These are phyloP conservation scores for Penicillium sp. DNA, from an alignment of 2,329 filamentous ascomycete species.

Conservation along the genomic window DNA sequence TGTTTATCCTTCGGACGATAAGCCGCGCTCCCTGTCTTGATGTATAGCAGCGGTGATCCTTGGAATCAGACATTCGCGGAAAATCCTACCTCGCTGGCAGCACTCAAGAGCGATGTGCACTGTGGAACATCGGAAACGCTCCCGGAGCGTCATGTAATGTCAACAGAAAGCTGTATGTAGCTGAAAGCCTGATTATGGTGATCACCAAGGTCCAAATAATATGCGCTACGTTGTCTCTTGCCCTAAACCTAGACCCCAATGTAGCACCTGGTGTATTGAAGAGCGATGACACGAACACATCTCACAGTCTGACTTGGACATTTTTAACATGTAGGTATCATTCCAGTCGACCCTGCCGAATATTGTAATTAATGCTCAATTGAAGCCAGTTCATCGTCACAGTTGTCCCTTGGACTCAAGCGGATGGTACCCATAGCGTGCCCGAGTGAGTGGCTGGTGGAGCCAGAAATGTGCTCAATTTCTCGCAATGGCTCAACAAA, in stretches of 20 bases:
- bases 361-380: too few relatives aligned
- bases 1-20: background rate
- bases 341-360: too few relatives aligned
- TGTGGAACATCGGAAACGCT: background rate
- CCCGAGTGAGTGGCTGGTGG: background rate
- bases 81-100: background rate
- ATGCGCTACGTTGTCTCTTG: too few relatives aligned
- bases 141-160: background rate
- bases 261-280: too few relatives aligned
- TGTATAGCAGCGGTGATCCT: background rate
- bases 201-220: background rate
- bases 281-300: too few relatives aligned
- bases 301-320: too few relatives aligned
- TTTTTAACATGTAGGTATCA: too few relatives aligned
- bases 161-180: background rate
- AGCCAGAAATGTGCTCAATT: conserved; percentile 24
- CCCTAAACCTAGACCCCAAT: too few relatives aligned
- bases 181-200: background rate
- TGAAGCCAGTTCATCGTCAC: too few relatives aligned
- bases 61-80: background rate
- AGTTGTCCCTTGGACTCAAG: too few relatives aligned
- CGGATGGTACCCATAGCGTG: too few relatives aligned
- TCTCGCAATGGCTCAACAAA: conserved; percentile 9
- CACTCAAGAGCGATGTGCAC: background rate
- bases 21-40: too few relatives aligned